Percentiles rank a stretch among this genome's conserved stretches.
phyloP scores from a whole-genome alignment of 2,329 filamentous ascomycete species.

The Cladosporium cucumerinum region DNA sequence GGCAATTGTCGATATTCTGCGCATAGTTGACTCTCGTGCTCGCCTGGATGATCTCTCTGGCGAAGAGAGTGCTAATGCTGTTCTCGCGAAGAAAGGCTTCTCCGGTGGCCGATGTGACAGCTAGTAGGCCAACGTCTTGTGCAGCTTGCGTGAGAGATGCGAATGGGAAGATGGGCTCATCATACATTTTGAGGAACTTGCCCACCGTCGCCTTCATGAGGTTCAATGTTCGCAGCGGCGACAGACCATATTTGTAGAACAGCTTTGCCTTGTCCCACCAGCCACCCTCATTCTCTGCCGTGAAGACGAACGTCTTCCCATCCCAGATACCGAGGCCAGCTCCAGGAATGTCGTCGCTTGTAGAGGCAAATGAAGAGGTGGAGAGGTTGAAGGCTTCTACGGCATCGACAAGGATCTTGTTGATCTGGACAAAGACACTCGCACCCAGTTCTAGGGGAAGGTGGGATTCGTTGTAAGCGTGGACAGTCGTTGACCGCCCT shows the following conservation, averaged over 20 bases:
- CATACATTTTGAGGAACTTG: constrained; percentile 76
- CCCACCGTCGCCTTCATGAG: constrained; percentile 69
- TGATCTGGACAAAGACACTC: constrained; percentile 84
- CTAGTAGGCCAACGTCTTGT: constrained; percentile 63
- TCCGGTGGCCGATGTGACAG: constrained; percentile 68
- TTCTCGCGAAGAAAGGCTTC: constrained; percentile 67
- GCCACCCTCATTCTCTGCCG: constrained; percentile 56
- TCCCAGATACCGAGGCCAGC: constrained; percentile 78
- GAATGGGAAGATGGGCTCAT: constrained; percentile 80
- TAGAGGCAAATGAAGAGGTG: constrained; percentile 38
- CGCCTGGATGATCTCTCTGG: constrained; percentile 81
- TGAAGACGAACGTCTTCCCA: constrained; percentile 69
- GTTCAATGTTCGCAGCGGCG: constrained; percentile 69
- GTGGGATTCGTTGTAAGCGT: constrained; percentile 65
- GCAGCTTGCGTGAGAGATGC: constrained; percentile 67
- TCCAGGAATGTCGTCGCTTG: constrained; percentile 48
- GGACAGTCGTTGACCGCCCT: constrained; percentile 80
- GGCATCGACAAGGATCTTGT: constrained; percentile 76
- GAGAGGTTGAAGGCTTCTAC: constrained; percentile 67
- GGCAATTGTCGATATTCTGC: constrained; percentile 79
- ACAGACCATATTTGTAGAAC: constrained; percentile 79
- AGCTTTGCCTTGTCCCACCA: constrained; percentile 82
- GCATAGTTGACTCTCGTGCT: constrained; percentile 93
- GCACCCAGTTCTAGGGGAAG: constrained; percentile 81
- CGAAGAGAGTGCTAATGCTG: constrained; percentile 64